These are phyloP conservation scores for Gossypium schwendimanii DNA, from an alignment of 441 rosid genomes.

Conservation along the genomic window DNA sequence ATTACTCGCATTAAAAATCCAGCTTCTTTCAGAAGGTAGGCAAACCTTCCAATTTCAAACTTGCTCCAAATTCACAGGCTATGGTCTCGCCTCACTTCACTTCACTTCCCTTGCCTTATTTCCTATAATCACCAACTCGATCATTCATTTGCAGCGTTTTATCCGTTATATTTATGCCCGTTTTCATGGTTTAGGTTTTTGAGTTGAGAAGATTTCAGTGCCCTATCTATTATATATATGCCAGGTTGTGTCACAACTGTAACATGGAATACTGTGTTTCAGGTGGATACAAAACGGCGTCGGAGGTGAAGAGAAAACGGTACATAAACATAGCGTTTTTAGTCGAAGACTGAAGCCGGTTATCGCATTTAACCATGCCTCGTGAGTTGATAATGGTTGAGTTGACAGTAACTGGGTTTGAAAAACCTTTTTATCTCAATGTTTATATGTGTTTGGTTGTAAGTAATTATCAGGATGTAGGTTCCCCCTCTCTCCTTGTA, in stretches of 20 bases:
- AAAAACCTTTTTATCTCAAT: conserved; percentile 10
- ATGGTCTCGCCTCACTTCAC: not conserved
- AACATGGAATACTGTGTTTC: conserved; percentile 18
- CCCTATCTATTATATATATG: no score
- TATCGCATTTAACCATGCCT: not conserved
- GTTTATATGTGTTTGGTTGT: conserved; percentile 21
- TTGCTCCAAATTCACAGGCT: not conserved
- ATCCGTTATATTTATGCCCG: not conserved
- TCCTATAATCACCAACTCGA: not conserved
- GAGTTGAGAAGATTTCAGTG: not conserved
- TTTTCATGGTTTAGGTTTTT: not conserved
- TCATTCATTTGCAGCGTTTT: not conserved
- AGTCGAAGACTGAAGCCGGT: conserved; percentile 5
- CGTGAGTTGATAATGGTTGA: conserved; percentile 20
- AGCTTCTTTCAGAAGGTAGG: not conserved
- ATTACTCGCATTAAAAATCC: conserved; percentile 1
- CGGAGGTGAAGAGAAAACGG: conserved; percentile 36
- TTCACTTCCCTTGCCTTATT: not conserved
- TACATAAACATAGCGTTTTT: conserved; percentile 16
- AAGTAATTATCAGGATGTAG: conserved; percentile 25
- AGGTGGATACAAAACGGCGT: conserved; percentile 71
- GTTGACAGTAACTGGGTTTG: conserved; percentile 18
- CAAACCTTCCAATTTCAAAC: not conserved
- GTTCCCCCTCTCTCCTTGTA: conserved; percentile 1
- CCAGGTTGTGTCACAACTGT: no score